These are phyloP conservation scores for Sugiyamaella smithiae DNA, from an alignment of 805 yeast species.

Conservation along the genomic window DNA sequence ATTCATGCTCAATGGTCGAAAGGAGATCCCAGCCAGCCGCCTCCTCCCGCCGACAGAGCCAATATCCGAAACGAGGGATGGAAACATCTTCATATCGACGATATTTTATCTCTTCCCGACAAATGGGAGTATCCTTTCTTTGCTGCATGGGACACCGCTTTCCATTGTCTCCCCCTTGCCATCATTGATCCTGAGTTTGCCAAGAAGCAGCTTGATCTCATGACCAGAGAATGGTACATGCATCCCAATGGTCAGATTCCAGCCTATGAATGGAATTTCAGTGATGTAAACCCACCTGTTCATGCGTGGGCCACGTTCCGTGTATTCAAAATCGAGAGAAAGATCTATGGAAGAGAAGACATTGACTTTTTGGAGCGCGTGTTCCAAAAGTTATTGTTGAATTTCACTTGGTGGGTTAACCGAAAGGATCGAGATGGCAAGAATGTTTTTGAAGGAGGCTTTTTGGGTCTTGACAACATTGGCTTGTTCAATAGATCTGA, in stretches of 20 bases:
- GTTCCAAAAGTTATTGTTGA: slow-evolving; percentile 82
- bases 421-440: slow-evolving; percentile 83
- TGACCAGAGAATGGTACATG: slow-evolving; percentile 95
- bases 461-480: slow-evolving; percentile 87
- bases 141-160: slow-evolving; percentile 96
- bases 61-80: slow-evolving; percentile 86
- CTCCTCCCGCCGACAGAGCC: slow-evolving; percentile 71
- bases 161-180: slow-evolving; percentile 89
- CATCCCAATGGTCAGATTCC: slow-evolving; percentile 98
- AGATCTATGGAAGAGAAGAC: slow-evolving; percentile 79
- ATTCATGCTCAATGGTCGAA: slow-evolving; percentile 81
- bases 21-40: slow-evolving; percentile 75
- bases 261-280: slow-evolving; percentile 94
- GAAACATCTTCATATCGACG: slow-evolving; percentile 86
- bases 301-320: slow-evolving; percentile 95
- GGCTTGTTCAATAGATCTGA: slow-evolving; percentile 91
- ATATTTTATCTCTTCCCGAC: slow-evolving; percentile 84
- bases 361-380: slow-evolving; percentile 83
- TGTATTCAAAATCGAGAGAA: slow-evolving; percentile 81
- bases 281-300: slow-evolving; percentile 96
- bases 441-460: slow-evolving; percentile 92
- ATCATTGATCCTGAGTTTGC: slow-evolving; percentile 93
- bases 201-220: slow-evolving; percentile 76
- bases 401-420: slow-evolving; percentile 98
- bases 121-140: slow-evolving; percentile 96